Conservation (phyloP, 202 grass and related monocot species). For the Zoysia matrella region DNA sequence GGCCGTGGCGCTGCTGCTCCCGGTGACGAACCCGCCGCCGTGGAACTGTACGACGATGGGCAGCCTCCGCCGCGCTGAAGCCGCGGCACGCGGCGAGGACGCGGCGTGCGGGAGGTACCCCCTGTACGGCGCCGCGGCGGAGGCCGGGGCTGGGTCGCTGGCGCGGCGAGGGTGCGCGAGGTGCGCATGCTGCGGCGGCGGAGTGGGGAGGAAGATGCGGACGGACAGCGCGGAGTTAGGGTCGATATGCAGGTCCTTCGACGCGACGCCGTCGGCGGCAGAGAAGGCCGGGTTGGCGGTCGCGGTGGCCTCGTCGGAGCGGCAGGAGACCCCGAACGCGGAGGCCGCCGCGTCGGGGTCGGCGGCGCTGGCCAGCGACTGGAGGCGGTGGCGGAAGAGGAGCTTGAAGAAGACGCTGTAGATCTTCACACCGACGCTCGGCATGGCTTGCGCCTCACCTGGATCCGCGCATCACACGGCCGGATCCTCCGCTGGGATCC, state of each 20-base stretch:
- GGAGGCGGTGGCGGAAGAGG: conserved; percentile 81
- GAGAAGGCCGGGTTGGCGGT: conserved; percentile 73
- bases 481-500: conserved; percentile 19
- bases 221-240: conserved; percentile 70
- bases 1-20: conserved; percentile 67
- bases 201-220: conserved; percentile 76
- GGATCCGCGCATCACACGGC: conserved; percentile 55
- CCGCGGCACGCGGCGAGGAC: conserved; percentile 44
- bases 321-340: conserved; percentile 67
- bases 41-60: conserved; percentile 49
- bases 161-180: conserved; percentile 28
- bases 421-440: conserved; percentile 86
- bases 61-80: conserved; percentile 51
- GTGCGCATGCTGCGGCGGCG: conserved; percentile 1
- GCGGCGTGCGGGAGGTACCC: conserved; percentile 77
- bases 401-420: conserved; percentile 99
- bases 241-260: conserved; percentile 88
- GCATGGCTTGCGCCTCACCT: conserved; percentile 66
- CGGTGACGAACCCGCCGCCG: conserved; percentile 31
- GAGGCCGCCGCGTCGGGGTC: conserved; percentile 15
- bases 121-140: conserved; percentile 45
- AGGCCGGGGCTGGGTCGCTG: conserved; percentile 40
- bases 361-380: conserved; percentile 45
- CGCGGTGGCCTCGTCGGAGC: conserved; percentile 62
- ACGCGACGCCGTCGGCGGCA: conserved; percentile 68